A percentile compares a stretch with the other conserved stretches of the same genome.
Evolutionary conservation across 2,329 filamentous ascomycete species (phyloP).

Genomic region (Ophiostoma sp.): DNA sequence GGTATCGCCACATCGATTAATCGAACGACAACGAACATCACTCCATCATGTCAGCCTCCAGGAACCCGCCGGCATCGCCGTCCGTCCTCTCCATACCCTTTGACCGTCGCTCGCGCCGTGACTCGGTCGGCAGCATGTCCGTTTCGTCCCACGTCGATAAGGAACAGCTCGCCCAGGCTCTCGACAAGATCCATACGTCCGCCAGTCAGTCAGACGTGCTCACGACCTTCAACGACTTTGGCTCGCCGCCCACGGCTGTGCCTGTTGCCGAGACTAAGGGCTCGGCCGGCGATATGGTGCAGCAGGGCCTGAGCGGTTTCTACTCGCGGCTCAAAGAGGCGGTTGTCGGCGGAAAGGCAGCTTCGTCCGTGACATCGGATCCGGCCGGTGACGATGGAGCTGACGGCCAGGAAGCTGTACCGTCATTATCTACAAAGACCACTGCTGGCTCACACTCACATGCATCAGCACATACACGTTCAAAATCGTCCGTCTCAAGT

Average conservation of each 20-base stretch:
- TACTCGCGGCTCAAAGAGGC: constrained; percentile 84
- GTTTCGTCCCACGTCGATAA: constrained; percentile 61
- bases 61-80: constrained; percentile 34
- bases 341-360: constrained; percentile 61
- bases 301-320: constrained; percentile 83
- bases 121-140: constrained; percentile 47
- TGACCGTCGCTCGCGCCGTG: constrained; percentile 41
- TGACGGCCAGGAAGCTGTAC: constrained; percentile 44
- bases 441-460: constrained; percentile 32
- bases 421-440: constrained; percentile 44
- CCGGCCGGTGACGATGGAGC: constrained; percentile 40
- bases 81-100: constrained; percentile 35
- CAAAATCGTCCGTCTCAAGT: constrained; percentile 36
- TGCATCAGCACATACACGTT: constrained; percentile 35
- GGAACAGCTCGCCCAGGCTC: constrained; percentile 71
- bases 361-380: constrained; percentile 27
- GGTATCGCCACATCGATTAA: not conserved
- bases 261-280: constrained; percentile 66
- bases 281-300: constrained; percentile 70
- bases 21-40: not conserved
- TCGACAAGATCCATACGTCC: constrained; percentile 85
- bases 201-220: constrained; percentile 83
- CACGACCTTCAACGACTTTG: constrained; percentile 94
- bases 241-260: constrained; percentile 61
- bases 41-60: constrained; percentile 22